Conservation (phyloP, 140 eudicot species). For the Oenanthe javanica region DNA sequence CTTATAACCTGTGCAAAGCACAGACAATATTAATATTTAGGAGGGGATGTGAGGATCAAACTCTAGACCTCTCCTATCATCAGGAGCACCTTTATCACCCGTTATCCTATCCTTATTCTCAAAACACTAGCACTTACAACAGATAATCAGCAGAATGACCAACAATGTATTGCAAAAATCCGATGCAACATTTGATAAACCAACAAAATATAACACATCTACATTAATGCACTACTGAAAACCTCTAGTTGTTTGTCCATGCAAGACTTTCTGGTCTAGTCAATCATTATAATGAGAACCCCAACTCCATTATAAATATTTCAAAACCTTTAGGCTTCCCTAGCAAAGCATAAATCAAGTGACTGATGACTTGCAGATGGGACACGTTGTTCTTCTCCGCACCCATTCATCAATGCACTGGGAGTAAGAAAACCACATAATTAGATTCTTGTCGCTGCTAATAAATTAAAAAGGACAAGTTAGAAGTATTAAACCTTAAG, state of each 20-base stretch:
- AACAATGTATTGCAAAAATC: not conserved
- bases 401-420: constrained; percentile 99
- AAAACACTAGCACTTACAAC: not conserved
- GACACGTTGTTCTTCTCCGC: constrained; percentile 74
- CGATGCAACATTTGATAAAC: not conserved
- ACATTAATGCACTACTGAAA: not conserved
- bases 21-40: too few species aligned
- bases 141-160: not conserved
- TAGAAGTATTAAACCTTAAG: not conserved
- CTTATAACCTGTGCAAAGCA: too few species aligned
- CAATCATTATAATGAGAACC: too few species aligned
- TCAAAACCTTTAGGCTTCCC: too few species aligned
- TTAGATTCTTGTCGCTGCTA: not conserved
- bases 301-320: too few species aligned
- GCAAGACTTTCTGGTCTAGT: not conserved
- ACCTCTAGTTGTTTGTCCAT: not conserved
- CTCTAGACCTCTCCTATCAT: not conserved
- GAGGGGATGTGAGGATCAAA: not conserved
- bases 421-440: not conserved
- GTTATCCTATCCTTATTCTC: not conserved
- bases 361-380: constrained; percentile 83
- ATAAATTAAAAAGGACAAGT: not conserved
- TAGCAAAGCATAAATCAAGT: constrained; percentile 34
- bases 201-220: not conserved
- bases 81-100: not conserved